Evolutionary conservation across 441 rosid species (phyloP).

Genomic region (Eugenia klotzschiana): DNA sequence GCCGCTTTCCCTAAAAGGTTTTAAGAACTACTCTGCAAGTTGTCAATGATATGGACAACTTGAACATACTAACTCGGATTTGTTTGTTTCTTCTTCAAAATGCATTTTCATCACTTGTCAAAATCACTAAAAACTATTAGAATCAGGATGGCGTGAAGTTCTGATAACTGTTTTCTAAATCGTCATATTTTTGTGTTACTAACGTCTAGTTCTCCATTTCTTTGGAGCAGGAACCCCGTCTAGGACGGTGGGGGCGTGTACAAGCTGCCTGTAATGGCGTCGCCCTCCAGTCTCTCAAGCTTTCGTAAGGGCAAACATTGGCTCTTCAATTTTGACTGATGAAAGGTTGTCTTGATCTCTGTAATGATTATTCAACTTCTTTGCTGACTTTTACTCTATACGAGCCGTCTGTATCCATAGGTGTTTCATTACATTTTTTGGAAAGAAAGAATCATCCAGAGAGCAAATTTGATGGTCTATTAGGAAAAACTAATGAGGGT

Average conservation of each 20-base stretch:
- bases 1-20: neutral
- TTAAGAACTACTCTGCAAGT: neutral
- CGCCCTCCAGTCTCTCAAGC: conserved; percentile 48
- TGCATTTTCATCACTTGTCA: neutral
- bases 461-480: neutral
- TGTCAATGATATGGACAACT: neutral
- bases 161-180: neutral
- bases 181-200: neutral
- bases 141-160: neutral
- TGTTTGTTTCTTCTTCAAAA: neutral
- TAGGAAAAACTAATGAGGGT: neutral
- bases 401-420: neutral
- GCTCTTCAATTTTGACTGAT: conserved; percentile 12
- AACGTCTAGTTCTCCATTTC: neutral
- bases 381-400: neutral
- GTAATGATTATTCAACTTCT: neutral
- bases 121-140: neutral
- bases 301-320: conserved; percentile 14
- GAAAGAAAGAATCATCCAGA: neutral
- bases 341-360: neutral
- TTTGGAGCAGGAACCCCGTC: conserved; percentile 60
- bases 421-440: neutral
- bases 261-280: conserved; percentile 64
- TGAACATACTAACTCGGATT: neutral
- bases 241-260: conserved; percentile 77